These are phyloP conservation scores for Waltergamsia citrina DNA, from an alignment of 2,329 filamentous ascomycete species.

Conservation along the genomic window DNA sequence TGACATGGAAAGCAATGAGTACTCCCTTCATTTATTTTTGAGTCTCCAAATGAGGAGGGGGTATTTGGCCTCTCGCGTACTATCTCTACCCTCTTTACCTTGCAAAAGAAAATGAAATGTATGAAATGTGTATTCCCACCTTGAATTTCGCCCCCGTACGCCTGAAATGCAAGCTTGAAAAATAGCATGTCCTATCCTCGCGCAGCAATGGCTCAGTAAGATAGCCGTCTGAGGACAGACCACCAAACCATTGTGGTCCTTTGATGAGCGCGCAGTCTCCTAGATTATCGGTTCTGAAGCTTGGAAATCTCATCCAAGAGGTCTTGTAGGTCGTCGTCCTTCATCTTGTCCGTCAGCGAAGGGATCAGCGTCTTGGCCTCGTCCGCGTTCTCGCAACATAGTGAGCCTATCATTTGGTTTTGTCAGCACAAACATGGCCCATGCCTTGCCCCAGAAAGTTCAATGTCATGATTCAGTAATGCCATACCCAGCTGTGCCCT, in stretches of 20 bases:
- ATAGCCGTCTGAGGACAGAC: too few species aligned
- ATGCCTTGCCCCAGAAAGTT: slow-evolving; percentile 1
- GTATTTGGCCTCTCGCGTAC: background rate
- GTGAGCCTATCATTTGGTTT: slow-evolving; percentile 53
- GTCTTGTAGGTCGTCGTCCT: slow-evolving; percentile 78
- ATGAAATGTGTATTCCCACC: background rate
- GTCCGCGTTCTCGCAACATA: slow-evolving; percentile 87
- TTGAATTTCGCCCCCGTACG: slow-evolving; percentile 1
- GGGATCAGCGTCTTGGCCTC: slow-evolving; percentile 96
- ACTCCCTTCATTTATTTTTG: too few species aligned
- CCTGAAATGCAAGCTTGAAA: slow-evolving; percentile 1
- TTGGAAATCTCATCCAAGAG: slow-evolving; percentile 87
- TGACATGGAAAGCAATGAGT: too few species aligned
- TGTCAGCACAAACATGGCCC: slow-evolving; percentile 2
- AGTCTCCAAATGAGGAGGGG: slow-evolving; percentile 1
- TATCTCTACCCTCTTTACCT: background rate
- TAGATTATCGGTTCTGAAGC: slow-evolving; percentile 37
- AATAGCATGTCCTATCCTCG: too few species aligned
- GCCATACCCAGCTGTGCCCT: slow-evolving; percentile 77
- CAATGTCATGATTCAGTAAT: slow-evolving; percentile 1
- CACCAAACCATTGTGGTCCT: too few species aligned
- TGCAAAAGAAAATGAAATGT: too few species aligned
- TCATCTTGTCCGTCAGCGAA: slow-evolving; percentile 79
- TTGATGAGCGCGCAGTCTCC: too few species aligned
- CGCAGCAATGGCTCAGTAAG: background rate